phyloP scores from a whole-genome alignment of 768 basidiomycete species.

The Boletus rubroflammeus region DNA sequence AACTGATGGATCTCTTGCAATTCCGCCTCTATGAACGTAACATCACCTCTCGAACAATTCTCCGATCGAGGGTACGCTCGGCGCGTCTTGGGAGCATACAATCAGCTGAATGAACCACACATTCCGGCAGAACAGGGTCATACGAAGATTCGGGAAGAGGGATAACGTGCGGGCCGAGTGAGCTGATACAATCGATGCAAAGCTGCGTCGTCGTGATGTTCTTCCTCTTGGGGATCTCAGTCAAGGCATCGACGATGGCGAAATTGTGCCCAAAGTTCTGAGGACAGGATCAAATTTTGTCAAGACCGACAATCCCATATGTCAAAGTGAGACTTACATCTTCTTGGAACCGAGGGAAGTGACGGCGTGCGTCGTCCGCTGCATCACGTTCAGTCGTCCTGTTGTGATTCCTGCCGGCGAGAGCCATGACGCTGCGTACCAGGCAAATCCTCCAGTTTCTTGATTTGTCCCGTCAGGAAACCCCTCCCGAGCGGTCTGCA shows the following conservation, averaged over 20 bases:
- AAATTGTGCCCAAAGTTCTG: conserved; percentile 41
- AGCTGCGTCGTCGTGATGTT: conserved; percentile 42
- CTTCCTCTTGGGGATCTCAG: conserved; percentile 40
- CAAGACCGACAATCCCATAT: neutral
- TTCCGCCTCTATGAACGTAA: conserved; percentile 41
- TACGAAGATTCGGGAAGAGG: conserved; percentile 49
- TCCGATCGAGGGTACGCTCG: conserved; percentile 43
- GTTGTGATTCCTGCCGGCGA: neutral
- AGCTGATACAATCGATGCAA: conserved; percentile 41
- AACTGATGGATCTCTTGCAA: conserved; percentile 37
- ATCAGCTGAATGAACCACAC: neutral
- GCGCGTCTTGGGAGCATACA: conserved; percentile 20
- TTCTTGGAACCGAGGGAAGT: conserved; percentile 41
- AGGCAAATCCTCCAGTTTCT: conserved; percentile 33
- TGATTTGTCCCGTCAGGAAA: conserved; percentile 48
- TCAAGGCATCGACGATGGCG: conserved; percentile 40
- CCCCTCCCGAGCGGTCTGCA: conserved; percentile 49
- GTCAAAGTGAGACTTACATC: conserved; percentile 28
- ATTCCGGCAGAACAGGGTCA: conserved; percentile 4
- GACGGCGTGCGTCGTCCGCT: conserved; percentile 39
- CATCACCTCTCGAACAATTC: conserved; percentile 41
- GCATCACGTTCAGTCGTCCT: conserved; percentile 10
- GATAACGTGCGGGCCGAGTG: conserved; percentile 41
- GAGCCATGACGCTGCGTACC: conserved; percentile 11
- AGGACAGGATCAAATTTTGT: neutral